Conservation (phyloP, 2,329 filamentous ascomycete genomes). For the Phialophora tarda region DNA sequence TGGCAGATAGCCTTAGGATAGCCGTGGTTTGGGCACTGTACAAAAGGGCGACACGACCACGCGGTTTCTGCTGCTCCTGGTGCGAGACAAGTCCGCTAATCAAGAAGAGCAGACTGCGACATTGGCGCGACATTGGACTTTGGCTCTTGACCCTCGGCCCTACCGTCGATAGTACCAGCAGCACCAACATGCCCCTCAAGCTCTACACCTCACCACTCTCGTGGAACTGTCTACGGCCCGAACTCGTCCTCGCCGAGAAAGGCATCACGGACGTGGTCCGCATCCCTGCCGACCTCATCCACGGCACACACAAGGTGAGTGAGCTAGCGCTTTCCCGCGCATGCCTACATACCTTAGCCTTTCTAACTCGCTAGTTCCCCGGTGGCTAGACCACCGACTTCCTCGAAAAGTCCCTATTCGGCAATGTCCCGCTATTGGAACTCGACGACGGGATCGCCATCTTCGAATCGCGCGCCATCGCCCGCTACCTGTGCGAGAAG, state of each 20-base stretch:
- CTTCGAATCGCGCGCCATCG: constrained; percentile 23
- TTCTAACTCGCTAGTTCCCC: too few relatives aligned
- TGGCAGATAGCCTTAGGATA: neutral
- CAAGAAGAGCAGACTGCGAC: neutral
- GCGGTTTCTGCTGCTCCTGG: neutral
- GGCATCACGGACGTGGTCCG: constrained; percentile 7
- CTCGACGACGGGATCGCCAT: neutral
- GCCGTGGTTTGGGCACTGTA: neutral
- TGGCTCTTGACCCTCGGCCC: neutral
- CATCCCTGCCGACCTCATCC: constrained; percentile 11
- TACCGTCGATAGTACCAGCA: neutral
- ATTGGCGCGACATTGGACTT: neutral
- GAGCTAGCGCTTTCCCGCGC: too few relatives aligned
- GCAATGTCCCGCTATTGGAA: constrained; percentile 20
- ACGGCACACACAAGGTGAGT: constrained; percentile 13
- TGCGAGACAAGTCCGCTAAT: neutral
- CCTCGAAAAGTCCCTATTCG: constrained; percentile 20
- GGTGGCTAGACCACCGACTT: neutral
- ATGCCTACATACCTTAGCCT: neutral
- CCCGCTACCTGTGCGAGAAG: constrained; percentile 18
- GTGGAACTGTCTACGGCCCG: constrained; percentile 17
- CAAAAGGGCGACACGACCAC: neutral
- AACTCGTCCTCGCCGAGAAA: constrained; percentile 23
- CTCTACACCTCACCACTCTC: constrained; percentile 16
- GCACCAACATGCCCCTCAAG: constrained; percentile 13